These are phyloP conservation scores for Wickerhamomyces queroliae DNA, from an alignment of 805 yeast species.

Conservation along the genomic window DNA sequence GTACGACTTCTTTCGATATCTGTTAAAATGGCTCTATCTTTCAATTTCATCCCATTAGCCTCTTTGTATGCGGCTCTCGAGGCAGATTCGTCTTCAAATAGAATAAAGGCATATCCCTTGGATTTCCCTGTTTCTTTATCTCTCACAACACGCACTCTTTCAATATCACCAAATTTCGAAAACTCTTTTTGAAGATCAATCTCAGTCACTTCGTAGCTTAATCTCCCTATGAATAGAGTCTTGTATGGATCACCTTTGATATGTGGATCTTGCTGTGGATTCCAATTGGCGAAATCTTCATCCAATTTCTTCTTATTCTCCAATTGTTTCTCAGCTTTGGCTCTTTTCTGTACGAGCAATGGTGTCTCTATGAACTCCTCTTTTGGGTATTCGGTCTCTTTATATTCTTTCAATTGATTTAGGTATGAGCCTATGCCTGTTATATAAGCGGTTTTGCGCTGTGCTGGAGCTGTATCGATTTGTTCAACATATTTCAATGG, in stretches of 20 bases:
- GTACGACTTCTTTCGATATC: conserved; percentile 70
- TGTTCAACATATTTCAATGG: conserved; percentile 16
- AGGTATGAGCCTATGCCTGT: conserved; percentile 16
- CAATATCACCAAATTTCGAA: conserved; percentile 64
- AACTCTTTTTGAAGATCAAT: conserved; percentile 61
- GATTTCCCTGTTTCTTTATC: conserved; percentile 48
- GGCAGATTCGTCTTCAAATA: conserved; percentile 54
- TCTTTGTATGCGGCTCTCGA: conserved; percentile 58
- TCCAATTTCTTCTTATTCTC: conserved; percentile 26
- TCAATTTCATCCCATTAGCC: conserved; percentile 46
- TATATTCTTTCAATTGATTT: conserved; percentile 22
- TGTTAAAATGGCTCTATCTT: conserved; percentile 52
- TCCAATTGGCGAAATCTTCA: conserved; percentile 36
- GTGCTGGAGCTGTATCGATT: conserved; percentile 12
- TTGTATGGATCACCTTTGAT: conserved; percentile 65
- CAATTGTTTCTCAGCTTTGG: conserved; percentile 19
- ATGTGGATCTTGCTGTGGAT: conserved; percentile 52
- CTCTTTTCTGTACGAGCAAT: conserved; percentile 23
- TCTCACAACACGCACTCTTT: conserved; percentile 51
- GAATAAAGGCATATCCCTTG: conserved; percentile 81
- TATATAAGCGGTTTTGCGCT: conserved; percentile 14
- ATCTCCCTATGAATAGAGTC: conserved; percentile 74
- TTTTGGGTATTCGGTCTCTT: conserved; percentile 12
- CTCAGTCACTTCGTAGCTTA: conserved; percentile 61
- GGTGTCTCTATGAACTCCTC: conserved; percentile 22